phyloP scores from a whole-genome alignment of 2,329 filamentous ascomycete genomes.

The Cytospora piceicola region DNA sequence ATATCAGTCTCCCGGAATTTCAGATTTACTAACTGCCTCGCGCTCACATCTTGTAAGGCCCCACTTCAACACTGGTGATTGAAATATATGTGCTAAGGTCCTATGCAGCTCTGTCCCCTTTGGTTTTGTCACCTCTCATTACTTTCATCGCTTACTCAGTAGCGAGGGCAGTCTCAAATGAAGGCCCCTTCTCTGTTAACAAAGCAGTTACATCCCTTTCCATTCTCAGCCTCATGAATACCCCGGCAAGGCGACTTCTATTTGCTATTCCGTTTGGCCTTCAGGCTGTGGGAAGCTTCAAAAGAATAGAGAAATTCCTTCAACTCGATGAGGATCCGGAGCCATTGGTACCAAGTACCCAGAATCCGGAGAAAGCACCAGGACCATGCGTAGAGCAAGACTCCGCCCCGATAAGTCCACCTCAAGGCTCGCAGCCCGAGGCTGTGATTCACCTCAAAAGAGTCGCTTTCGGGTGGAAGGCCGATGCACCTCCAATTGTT shows the following conservation, averaged over 20 bases:
- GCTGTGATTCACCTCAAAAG: background rate
- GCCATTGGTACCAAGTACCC: background rate
- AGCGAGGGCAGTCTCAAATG: background rate
- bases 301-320: background rate
- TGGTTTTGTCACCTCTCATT: background rate
- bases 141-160: background rate
- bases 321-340: background rate
- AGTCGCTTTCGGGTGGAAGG: background rate
- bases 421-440: no score
- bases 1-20: background rate
- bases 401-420: background rate
- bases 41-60: background rate
- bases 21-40: background rate
- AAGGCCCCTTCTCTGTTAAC: background rate
- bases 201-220: constrained; percentile 3
- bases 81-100: background rate
- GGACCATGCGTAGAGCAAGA: background rate
- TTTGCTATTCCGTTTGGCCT: background rate
- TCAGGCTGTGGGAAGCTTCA: background rate
- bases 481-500: background rate
- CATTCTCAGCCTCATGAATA: background rate
- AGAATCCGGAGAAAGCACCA: background rate
- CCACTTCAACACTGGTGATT: background rate
- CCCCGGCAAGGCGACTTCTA: background rate
- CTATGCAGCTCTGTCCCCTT: background rate